Evolutionary conservation across 202 grass and related monocot species (phyloP).

Genomic region (Schoenoplectus tabernaemontani): DNA sequence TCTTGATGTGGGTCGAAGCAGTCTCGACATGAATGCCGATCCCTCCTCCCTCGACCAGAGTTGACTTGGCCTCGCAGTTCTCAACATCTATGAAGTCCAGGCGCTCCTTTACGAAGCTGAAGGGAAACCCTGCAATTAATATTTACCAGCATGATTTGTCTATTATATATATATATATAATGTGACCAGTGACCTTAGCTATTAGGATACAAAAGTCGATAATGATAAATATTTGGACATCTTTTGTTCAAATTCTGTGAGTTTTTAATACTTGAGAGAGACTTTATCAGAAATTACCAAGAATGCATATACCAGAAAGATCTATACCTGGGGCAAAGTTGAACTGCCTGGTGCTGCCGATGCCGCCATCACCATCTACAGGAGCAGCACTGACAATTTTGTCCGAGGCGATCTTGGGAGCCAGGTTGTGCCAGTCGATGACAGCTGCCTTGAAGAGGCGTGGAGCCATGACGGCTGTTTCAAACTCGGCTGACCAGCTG

Average conservation of each 20-base stretch:
- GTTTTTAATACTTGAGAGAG: neutral
- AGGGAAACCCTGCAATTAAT: conserved; percentile 34
- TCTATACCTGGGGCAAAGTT: conserved; percentile 54
- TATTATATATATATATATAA: too few species aligned
- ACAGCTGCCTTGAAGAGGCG: conserved; percentile 56
- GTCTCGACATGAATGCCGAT: conserved; percentile 38
- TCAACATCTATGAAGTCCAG: conserved; percentile 51
- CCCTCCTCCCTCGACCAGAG: conserved; percentile 45
- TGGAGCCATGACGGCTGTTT: conserved; percentile 30
- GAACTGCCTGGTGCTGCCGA: conserved; percentile 48
- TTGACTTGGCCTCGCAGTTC: conserved; percentile 45
- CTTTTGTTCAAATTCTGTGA: neutral
- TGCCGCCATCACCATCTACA: conserved; percentile 25
- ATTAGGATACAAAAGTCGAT: neutral
- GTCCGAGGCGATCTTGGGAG: conserved; percentile 36
- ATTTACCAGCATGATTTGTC: neutral
- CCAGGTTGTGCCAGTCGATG: conserved; percentile 69
- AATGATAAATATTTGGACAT: neutral
- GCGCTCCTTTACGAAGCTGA: conserved; percentile 46
- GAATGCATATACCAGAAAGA: neutral
- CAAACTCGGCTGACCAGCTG: conserved; percentile 46
- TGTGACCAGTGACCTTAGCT: too few species aligned
- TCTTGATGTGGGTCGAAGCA: conserved; percentile 40
- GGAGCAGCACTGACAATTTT: conserved; percentile 33
- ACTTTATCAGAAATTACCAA: too few species aligned